phyloP scores from a whole-genome alignment of 495 filamentous ascomycete genomes.

The Tetracladium setigerum region DNA sequence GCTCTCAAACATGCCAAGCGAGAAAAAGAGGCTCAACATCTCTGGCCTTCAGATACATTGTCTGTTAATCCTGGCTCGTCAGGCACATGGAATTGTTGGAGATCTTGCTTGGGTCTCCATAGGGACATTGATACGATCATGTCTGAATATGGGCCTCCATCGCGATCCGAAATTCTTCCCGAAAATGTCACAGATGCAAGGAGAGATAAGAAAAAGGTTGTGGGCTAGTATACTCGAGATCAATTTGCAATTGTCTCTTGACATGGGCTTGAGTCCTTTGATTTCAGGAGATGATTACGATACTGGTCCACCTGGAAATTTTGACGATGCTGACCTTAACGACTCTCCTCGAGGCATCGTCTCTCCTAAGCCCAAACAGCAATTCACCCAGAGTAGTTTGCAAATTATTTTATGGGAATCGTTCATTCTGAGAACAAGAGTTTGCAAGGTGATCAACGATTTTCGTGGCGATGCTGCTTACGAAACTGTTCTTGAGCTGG shows the following conservation, averaged over 20 bases:
- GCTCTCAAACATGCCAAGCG: conserved; percentile 40
- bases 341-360: background rate
- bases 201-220: conserved; percentile 60
- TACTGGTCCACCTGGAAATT: conserved; percentile 44
- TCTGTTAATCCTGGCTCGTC: conserved; percentile 51
- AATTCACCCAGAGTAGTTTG: conserved; percentile 42
- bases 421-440: conserved; percentile 39
- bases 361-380: conserved; percentile 8
- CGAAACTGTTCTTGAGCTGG: conserved; percentile 39
- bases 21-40: conserved; percentile 47
- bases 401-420: conserved; percentile 43
- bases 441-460: conserved; percentile 40
- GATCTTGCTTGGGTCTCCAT: conserved; percentile 54
- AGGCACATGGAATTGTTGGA: conserved; percentile 44
- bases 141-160: conserved; percentile 56
- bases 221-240: conserved; percentile 63
- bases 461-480: conserved; percentile 42
- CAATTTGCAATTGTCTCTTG: conserved; percentile 49
- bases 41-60: conserved; percentile 50
- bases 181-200: conserved; percentile 35
- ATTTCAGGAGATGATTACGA: conserved; percentile 50
- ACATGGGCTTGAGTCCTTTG: conserved; percentile 50
- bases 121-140: conserved; percentile 48
- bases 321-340: conserved; percentile 37
- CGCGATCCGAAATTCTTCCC: conserved; percentile 42